phyloP scores from a whole-genome alignment of 2,329 filamentous ascomycete genomes.

The Pyrenochaeta sp. region DNA sequence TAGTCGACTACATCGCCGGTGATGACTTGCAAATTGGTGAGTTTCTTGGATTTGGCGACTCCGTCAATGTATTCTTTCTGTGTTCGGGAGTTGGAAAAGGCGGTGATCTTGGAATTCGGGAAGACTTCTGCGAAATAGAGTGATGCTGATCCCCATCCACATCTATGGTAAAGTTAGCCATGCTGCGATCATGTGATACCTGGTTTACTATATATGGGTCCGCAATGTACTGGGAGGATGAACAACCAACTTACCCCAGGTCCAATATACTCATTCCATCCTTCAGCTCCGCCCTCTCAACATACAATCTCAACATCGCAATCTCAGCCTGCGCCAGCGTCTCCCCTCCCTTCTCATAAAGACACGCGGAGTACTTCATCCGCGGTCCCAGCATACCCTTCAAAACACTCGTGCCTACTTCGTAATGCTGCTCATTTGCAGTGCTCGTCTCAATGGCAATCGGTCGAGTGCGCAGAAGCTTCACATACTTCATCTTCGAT shows the following conservation, averaged over 20 bases:
- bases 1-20: conserved; percentile 73
- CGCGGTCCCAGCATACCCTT: conserved; percentile 68
- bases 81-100: conserved; percentile 74
- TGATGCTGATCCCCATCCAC: conserved; percentile 73
- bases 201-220: background rate
- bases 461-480: conserved; percentile 65
- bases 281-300: conserved; percentile 65
- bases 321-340: conserved; percentile 72
- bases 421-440: conserved; percentile 76
- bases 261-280: conserved; percentile 71
- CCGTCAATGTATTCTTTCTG: conserved; percentile 73
- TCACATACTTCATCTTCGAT: conserved; percentile 71
- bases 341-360: conserved; percentile 65
- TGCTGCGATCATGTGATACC: background rate
- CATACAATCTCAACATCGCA: conserved; percentile 70
- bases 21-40: conserved; percentile 69
- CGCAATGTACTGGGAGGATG: conserved; percentile 8
- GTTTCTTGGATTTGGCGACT: conserved; percentile 63
- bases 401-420: conserved; percentile 73
- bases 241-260: conserved; percentile 59
- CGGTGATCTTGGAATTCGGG: conserved; percentile 68
- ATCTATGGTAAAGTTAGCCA: conserved; percentile 53
- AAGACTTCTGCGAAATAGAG: conserved; percentile 72
- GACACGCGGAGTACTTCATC: conserved; percentile 76
- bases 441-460: conserved; percentile 73